Base-by-base conservation (phyloP, 768 basidiomycete species). In the Neoboletus magnificus region DNA sequence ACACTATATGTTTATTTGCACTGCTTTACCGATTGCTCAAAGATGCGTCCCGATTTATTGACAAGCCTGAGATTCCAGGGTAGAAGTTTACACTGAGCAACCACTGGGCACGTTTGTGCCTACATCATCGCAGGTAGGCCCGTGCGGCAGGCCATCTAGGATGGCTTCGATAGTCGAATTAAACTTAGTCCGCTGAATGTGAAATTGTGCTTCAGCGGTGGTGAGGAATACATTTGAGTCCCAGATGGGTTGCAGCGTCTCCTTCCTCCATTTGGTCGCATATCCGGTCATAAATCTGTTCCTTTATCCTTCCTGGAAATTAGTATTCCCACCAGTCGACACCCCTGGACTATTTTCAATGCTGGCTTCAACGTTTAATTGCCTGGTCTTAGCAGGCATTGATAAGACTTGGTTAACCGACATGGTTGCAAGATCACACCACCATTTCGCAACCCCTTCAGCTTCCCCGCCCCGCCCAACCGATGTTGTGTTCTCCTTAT, bases 21-120 rank as follows among this genome's bases (percentile, higher is more conserved):
- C 8, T 46, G 8, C 7, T 33, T n/a, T 16, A 39, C 25, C 49
- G 30, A 22, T 32, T 22, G 37, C 35, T 43, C 20, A 25, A 45
- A 41, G 7, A 8, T 32, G 22, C 23, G n/a, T 40, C 30, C 37
- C 11, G 36, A 37, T 25, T 48, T 27, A 41, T n/a, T 62, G 60
- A 62, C 56, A 62, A 48, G 60, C 57, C 53, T 62, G 53, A 42
- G 53, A 63, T 35, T 47, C 30, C 25, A 55, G 39, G 37, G n/a
- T n/a, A n/a, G n/a, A n/a, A n/a, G n/a, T n/a, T n/a, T n/a, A n/a
- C n/a, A 33, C 56, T 49, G 45, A 15, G 32, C 36, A 50, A 45
- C 36, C 47, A n/a, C 20, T 50, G 39, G 13, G 47, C 45, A 33
- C 27, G 20, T 33, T 32, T 32, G 35, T 22, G n/a, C 25, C 32